These are phyloP conservation scores for Aureobasidium sp. DNA, from an alignment of 2,329 filamentous ascomycete genomes.

Conservation along the genomic window DNA sequence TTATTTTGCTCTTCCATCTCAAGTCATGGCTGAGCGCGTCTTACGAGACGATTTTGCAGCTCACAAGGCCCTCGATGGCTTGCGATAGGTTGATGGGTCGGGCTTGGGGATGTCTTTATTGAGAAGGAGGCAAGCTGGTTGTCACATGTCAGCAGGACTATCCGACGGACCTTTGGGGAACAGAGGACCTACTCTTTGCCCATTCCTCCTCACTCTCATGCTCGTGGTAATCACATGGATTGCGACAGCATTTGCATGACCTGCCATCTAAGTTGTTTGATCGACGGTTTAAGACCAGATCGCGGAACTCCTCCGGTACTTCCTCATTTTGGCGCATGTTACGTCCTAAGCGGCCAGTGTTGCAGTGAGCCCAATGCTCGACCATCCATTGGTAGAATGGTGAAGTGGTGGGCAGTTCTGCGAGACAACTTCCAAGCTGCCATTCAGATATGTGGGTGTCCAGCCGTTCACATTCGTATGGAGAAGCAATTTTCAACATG, in stretches of 20 bases:
- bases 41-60: too few relatives aligned
- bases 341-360: too few relatives aligned
- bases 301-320: not conserved
- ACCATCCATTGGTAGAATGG: too few relatives aligned
- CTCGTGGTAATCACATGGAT: not conserved
- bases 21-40: not conserved
- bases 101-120: not conserved
- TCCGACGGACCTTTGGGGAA: too few relatives aligned
- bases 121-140: not conserved
- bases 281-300: not conserved
- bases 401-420: too few relatives aligned
- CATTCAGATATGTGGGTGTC: too few relatives aligned
- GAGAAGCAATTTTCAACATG: too few relatives aligned
- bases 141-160: not conserved
- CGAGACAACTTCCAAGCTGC: too few relatives aligned
- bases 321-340: not conserved
- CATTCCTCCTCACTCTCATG: not conserved
- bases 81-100: not conserved
- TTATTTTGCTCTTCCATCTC: too few relatives aligned
- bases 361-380: too few relatives aligned
- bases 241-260: not conserved
- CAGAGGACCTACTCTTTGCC: not conserved
- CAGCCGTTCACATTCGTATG: too few relatives aligned
- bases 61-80: not conserved
- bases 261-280: not conserved